Evolutionary conservation across 441 rosid genomes (phyloP).

Genomic region (Biscutella laevigata): DNA sequence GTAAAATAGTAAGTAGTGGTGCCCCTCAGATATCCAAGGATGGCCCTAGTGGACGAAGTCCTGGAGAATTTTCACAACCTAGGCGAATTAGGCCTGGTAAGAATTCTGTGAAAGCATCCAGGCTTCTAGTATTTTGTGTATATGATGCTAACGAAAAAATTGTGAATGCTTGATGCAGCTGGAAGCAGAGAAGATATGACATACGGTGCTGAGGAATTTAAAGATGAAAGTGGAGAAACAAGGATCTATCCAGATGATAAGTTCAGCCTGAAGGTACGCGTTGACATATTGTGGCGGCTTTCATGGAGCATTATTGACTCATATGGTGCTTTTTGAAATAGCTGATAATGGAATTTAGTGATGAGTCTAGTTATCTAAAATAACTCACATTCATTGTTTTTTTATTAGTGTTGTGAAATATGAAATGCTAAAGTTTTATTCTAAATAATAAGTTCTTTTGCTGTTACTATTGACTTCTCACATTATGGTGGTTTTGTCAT

Average conservation of each 20-base stretch:
- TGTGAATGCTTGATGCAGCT: constrained; percentile 39
- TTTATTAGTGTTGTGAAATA: background rate
- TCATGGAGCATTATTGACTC: constrained; percentile 11
- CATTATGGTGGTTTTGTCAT: constrained; percentile 13
- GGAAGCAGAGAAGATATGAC: constrained; percentile 66
- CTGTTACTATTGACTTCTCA: constrained; percentile 1
- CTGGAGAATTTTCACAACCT: constrained; percentile 43
- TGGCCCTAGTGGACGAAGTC: constrained; percentile 50
- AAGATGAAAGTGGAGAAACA: constrained; percentile 41
- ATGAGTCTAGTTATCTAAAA: background rate
- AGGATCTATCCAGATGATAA: constrained; percentile 41
- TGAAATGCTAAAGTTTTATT: background rate
- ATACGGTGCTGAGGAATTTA: constrained; percentile 37
- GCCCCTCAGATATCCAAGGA: constrained; percentile 81
- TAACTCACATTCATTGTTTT: background rate
- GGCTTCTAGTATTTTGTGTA: constrained; percentile 11
- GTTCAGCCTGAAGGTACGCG: constrained; percentile 59
- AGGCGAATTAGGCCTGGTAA: constrained; percentile 69
- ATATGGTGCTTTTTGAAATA: background rate
- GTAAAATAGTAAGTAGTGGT: constrained; percentile 76
- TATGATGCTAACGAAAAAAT: constrained; percentile 6
- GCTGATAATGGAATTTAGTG: background rate
- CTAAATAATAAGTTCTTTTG: background rate
- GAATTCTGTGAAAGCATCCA: constrained; percentile 8
- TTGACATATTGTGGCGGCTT: constrained; percentile 13